Conservation (phyloP, 352 stramenopile genomes). For the Globisporangium barbulae region DNA sequence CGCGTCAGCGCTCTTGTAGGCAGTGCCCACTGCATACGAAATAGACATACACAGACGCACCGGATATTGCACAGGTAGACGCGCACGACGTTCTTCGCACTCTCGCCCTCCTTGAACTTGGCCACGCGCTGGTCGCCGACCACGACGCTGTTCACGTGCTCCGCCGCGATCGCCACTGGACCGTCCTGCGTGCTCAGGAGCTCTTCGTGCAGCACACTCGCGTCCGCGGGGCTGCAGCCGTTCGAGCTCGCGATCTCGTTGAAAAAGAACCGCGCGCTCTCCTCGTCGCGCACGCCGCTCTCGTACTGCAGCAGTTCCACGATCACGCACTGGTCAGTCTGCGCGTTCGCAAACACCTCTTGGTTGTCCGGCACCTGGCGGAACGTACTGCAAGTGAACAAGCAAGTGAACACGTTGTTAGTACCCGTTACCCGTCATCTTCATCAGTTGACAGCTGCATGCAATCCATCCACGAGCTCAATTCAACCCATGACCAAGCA, state of each 20-base stretch:
- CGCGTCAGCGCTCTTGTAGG: too few species aligned
- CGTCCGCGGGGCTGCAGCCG: conserved; percentile 56
- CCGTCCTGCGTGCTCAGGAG: conserved; percentile 23
- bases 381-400: conserved; percentile 39
- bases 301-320: conserved; percentile 80
- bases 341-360: conserved; percentile 81
- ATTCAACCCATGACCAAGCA: conserved; percentile 1
- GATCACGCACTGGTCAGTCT: conserved; percentile 81
- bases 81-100: conserved; percentile 83
- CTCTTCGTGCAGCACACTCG: conserved; percentile 46
- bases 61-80: conserved; percentile 76
- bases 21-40: not conserved
- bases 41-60: conserved; percentile 13
- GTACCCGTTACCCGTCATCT: too few species aligned
- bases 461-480: not conserved
- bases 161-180: conserved; percentile 30
- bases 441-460: too few species aligned
- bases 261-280: conserved; percentile 77
- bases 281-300: conserved; percentile 32
- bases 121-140: conserved; percentile 77
- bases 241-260: conserved; percentile 83
- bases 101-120: conserved; percentile 83
- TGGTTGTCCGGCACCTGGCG: conserved; percentile 87
- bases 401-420: not conserved
- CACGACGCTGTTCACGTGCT: conserved; percentile 42